Conservation (phyloP, 495 filamentous ascomycete species). For the Lepidopterella palustris region DNA sequence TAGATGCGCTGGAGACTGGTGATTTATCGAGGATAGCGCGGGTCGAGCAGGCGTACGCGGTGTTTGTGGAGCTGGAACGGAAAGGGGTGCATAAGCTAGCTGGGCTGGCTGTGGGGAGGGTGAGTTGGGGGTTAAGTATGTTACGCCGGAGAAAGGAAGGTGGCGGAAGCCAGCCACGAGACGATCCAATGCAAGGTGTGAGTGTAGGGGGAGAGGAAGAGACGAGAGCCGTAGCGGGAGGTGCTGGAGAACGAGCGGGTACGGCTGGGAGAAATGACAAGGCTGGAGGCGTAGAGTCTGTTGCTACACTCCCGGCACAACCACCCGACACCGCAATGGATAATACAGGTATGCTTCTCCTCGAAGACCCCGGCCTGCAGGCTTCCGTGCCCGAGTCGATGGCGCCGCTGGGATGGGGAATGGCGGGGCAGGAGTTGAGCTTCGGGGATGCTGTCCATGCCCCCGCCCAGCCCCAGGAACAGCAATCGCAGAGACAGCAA, state of each 20-base stretch:
- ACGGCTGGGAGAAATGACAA: conserved; percentile 19
- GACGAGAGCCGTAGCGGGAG: not conserved
- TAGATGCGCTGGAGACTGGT: conserved; percentile 41
- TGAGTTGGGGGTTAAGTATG: conserved; percentile 30
- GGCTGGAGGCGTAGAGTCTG: conserved; percentile 19
- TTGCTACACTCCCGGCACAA: not conserved
- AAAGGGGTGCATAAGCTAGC: conserved; percentile 42
- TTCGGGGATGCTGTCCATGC: not conserved
- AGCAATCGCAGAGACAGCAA: not conserved
- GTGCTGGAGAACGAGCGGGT: conserved; percentile 23
- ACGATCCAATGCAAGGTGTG: not conserved
- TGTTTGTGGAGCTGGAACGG: conserved; percentile 40
- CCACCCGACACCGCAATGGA: conserved; percentile 42
- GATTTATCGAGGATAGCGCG: conserved; percentile 28
- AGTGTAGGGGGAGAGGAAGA: not conserved
- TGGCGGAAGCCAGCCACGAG: not conserved
- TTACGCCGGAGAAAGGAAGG: conserved; percentile 4
- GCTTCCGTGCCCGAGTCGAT: conserved; percentile 34
- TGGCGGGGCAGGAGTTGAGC: conserved; percentile 20
- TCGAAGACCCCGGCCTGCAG: conserved; percentile 43
- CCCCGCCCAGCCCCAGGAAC: not conserved
- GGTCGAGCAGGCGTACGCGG: conserved; percentile 39
- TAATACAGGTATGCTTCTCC: conserved; percentile 42
- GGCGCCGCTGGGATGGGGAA: conserved; percentile 37
- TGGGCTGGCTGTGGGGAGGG: conserved; percentile 36